These are phyloP conservation scores for Neurospora sp. DNA, from an alignment of 495 filamentous ascomycete species.

Conservation along the genomic window DNA sequence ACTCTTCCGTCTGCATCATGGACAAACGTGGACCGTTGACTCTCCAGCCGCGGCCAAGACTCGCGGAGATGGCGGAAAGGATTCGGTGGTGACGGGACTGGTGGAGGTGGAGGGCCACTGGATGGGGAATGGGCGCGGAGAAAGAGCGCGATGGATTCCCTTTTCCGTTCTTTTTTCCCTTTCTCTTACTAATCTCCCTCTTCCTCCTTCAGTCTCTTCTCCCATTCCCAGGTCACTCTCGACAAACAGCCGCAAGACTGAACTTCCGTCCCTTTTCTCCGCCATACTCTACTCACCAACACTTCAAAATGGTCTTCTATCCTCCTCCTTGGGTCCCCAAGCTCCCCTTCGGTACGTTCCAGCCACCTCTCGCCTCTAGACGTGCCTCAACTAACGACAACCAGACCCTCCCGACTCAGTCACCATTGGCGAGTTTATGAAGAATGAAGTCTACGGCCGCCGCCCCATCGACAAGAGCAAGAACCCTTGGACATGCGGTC, in stretches of 20 bases:
- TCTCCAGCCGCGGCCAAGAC: background rate
- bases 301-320: conserved; percentile 63
- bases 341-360: conserved; percentile 44
- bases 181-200: background rate
- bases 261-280: background rate
- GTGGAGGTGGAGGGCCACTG: background rate
- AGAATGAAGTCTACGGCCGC: conserved; percentile 62
- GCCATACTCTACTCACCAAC: background rate
- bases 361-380: no score
- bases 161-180: background rate
- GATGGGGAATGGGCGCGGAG: background rate
- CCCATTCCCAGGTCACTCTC: background rate
- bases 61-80: background rate
- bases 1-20: background rate
- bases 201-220: background rate
- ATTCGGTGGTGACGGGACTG: background rate
- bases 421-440: conserved; percentile 71
- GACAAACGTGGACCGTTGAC: background rate
- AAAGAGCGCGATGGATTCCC: background rate
- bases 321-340: conserved; percentile 58
- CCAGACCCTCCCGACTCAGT: conserved; percentile 62
- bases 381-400: conserved; percentile 5
- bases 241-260: background rate
- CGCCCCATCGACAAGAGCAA: conserved; percentile 50
- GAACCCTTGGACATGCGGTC: conserved; percentile 73